Base-by-base conservation (phyloP, 2,329 filamentous ascomycete species). In the Trichoderma polysporum region DNA sequence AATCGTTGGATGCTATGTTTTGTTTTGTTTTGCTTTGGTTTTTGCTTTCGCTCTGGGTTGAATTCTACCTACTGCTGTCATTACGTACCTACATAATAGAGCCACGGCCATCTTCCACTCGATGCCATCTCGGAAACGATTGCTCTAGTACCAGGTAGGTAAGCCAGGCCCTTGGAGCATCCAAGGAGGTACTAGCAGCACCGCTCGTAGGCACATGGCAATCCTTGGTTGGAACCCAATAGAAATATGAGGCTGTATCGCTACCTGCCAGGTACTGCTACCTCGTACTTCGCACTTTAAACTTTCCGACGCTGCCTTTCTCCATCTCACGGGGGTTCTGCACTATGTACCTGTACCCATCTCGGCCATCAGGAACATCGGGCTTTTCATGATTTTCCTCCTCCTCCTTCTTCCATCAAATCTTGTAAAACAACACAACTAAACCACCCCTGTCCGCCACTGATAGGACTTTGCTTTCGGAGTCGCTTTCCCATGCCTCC, bases 241-340 rank as follows among this genome's bases (percentile, higher is more conserved):
- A 31, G 45, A 61, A 61, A 8, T 9, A 17, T 45, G 58, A 50
- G 58, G 58, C 47, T 61, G 58, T 50, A 61, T 50, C 47, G 45
- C 45, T 29, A 53, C 35, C 10, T 41, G 35, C 3, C 7, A 10
- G 49, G n/a, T 52, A 63, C 58, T 22, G 45, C 22, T 27, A 33
- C 45, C 19, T 29, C 33, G 41, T 60, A 60, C 57, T 47, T 49
- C 57, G 29, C 37, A 15, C 59, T 41, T 33, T 63, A 54, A 53
- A 45, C 59, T 63, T 63, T 63, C 59, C 59, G 59, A 63, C 29
- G 33, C 59, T 39, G 49, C 59, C 47, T 41, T 37, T 61, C 35
- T 54, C 35, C 47, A 64, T 45, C 61, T 63, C 25, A 54, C 49
- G 31, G n/a, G 59, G 22, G 41, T 33, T 53, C 59, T 37, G 59